Conservation (phyloP, 2,329 filamentous ascomycete genomes). For the Monilinia fructicola region DNA sequence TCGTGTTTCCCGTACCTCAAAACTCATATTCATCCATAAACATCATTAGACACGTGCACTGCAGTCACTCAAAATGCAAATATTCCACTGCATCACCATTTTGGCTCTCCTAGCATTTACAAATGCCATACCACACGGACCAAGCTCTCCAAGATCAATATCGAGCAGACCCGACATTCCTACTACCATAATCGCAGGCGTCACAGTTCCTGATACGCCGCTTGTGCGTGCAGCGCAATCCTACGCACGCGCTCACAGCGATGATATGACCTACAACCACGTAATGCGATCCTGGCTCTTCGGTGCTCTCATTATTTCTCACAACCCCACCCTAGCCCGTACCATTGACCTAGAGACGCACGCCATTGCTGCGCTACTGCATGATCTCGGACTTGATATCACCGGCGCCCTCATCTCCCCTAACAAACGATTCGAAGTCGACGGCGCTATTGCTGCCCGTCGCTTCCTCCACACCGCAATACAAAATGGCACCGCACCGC, state of each 20-base stretch:
- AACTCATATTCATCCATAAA: not conserved
- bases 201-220: constrained; percentile 42
- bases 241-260: constrained; percentile 38
- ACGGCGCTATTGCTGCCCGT: constrained; percentile 49
- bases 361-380: constrained; percentile 44
- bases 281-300: constrained; percentile 43
- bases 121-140: not conserved
- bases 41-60: not conserved
- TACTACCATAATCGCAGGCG: constrained; percentile 38
- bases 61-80: not conserved
- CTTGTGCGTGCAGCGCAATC: constrained; percentile 42
- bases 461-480: constrained; percentile 41
- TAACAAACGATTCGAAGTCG: constrained; percentile 52
- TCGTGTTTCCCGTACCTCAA: not conserved
- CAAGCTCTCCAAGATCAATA: not conserved
- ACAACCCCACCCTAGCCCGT: not conserved
- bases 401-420: constrained; percentile 41
- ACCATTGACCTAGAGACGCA: constrained; percentile 43
- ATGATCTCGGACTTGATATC: constrained; percentile 47
- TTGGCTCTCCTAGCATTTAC: not conserved
- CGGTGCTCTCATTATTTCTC: constrained; percentile 40
- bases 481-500: constrained; percentile 15
- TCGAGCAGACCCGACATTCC: constrained; percentile 27
- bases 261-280: constrained; percentile 44
- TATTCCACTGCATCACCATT: not conserved